Conservation (phyloP, 1,284 basidiomycete species). For the Cryptococcus sp. region DNA sequence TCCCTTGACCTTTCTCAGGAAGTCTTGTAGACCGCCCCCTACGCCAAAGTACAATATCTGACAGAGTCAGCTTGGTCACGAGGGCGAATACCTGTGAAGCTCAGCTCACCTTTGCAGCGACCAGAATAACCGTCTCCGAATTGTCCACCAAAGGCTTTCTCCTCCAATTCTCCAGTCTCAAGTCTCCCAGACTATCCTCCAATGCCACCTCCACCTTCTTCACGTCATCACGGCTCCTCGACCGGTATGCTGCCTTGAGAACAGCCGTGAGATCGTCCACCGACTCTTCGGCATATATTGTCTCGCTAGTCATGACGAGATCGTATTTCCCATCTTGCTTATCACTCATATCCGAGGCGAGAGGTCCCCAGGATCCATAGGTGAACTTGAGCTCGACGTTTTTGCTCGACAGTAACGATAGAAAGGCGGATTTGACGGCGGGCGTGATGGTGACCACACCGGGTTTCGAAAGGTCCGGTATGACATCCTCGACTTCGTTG, state of each 20-base stretch:
- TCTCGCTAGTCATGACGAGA: constrained; percentile 82
- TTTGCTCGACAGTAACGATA: constrained; percentile 52
- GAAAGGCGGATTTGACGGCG: constrained; percentile 62
- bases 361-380: constrained; percentile 67
- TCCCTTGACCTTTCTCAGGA: constrained; percentile 55
- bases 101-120: constrained; percentile 43
- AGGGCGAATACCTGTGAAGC: neutral
- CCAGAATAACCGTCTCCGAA: constrained; percentile 25
- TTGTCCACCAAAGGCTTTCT: constrained; percentile 12
- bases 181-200: constrained; percentile 25
- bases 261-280: constrained; percentile 61
- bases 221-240: neutral
- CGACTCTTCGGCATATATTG: constrained; percentile 73
- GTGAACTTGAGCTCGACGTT: constrained; percentile 67
- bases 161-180: constrained; percentile 25
- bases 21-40: constrained; percentile 78
- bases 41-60: constrained; percentile 92
- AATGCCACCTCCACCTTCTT: constrained; percentile 12
- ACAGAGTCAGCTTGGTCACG: constrained; percentile 36
- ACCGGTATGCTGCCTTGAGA: constrained; percentile 24
- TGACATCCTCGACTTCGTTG: constrained; percentile 48
- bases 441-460: constrained; percentile 56
- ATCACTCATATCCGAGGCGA: constrained; percentile 13
- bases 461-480: constrained; percentile 19
- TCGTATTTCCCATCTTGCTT: constrained; percentile 53